Evolutionary conservation across 2,329 filamentous ascomycete genomes (phyloP).

Genomic region (Fusarium sp.): DNA sequence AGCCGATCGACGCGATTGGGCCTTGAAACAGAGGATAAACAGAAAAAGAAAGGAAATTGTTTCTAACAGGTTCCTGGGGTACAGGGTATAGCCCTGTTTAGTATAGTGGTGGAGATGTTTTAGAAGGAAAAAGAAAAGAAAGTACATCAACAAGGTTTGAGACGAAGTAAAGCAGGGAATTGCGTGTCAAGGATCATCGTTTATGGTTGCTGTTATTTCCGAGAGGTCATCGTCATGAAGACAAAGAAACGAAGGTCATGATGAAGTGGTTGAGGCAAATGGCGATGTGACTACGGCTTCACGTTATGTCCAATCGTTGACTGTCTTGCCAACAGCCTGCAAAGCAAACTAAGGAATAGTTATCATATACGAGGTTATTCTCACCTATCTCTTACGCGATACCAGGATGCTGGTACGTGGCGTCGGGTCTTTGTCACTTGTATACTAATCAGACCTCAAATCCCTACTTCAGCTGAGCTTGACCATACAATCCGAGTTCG

Average conservation of each 20-base stretch:
- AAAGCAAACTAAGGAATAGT: not conserved
- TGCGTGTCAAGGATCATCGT: not conserved
- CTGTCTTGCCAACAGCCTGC: not conserved
- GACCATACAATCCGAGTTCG: not conserved
- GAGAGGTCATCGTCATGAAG: not conserved
- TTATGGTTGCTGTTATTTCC: not conserved
- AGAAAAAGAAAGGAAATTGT: conserved; percentile 5
- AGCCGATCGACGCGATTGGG: conserved; percentile 27
- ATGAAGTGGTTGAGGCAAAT: conserved; percentile 3
- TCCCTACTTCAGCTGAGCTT: conserved; percentile 11
- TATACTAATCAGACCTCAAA: conserved; percentile 12
- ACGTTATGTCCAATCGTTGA: conserved; percentile 6
- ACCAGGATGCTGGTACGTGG: conserved; percentile 19
- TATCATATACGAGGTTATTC: not conserved
- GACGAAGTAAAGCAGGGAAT: conserved; percentile 2
- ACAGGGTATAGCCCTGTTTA: not conserved
- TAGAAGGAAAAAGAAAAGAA: conserved; percentile 4
- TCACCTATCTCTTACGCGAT: not conserved
- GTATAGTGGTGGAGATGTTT: conserved; percentile 12
- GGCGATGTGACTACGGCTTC: not conserved
- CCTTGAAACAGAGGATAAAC: not conserved
- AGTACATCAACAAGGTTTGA: conserved; percentile 5
- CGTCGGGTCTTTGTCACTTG: not conserved
- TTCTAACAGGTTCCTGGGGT: not conserved
- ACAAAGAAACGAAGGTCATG: not conserved